phyloP scores from a whole-genome alignment of 208 protist genomes.

The Polymyxa betae region DNA sequence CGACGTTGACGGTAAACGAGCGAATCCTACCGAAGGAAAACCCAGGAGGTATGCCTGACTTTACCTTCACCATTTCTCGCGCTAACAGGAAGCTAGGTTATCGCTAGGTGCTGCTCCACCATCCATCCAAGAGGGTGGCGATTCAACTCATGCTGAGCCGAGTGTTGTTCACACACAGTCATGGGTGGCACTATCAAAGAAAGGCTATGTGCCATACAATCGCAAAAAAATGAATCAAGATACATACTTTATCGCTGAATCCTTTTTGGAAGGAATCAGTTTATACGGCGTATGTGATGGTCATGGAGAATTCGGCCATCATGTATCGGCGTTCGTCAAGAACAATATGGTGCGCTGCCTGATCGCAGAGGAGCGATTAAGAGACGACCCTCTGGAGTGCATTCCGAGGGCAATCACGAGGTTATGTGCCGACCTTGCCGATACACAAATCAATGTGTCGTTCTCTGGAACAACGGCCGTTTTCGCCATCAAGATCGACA shows the following conservation, averaged over 20 bases:
- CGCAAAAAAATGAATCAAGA: conserved; percentile 65
- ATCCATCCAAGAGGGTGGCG: background rate
- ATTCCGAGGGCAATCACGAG: conserved; percentile 13
- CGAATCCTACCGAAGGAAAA: background rate
- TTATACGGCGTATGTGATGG: conserved; percentile 63
- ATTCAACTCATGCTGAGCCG: background rate
- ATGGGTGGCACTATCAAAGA: conserved; percentile 48
- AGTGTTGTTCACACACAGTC: background rate
- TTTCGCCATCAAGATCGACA: conserved; percentile 4
- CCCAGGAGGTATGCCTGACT: background rate
- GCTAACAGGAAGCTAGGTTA: background rate
- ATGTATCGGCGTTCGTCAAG: conserved; percentile 61
- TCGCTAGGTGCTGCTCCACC: background rate
- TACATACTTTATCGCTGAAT: conserved; percentile 53
- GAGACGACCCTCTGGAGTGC: background rate
- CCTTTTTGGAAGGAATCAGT: conserved; percentile 50
- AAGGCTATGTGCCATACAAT: conserved; percentile 59
- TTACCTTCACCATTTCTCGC: no score
- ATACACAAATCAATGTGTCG: conserved; percentile 55
- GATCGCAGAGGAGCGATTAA: background rate
- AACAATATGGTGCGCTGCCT: conserved; percentile 49
- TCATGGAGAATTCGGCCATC: conserved; percentile 64
- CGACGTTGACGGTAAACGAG: conserved; percentile 43
- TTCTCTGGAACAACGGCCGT: conserved; percentile 56
- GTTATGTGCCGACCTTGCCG: conserved; percentile 2